Base-by-base conservation (phyloP, 1,284 basidiomycete genomes). In the Cutaneotrichosporon sp. region DNA sequence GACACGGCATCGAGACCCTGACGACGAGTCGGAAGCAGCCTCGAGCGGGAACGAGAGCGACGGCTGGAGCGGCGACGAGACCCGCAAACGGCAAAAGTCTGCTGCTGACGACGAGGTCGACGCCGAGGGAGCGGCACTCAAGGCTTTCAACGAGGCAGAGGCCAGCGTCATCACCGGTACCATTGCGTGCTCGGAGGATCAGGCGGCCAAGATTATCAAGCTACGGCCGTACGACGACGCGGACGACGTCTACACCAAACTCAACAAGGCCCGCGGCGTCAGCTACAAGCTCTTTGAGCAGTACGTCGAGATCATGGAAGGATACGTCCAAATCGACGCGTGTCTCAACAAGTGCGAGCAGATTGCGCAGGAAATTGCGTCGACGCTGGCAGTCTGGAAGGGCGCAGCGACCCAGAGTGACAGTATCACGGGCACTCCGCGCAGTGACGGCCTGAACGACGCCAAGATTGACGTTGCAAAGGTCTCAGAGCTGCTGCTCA, bases 281-380 rank as follows among this genome's bases (percentile, higher is more conserved):
- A 92, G 90, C 54, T 82, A 87, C 54, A 84, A 87, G 54, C 80
- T 98, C 68, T 91, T 97, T 69, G 88, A 93, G 64, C 89, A 94
- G 60, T 93, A 89, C 69, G 83, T 84, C 49, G 82, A 85, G 48
- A 88, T 97, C 62, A 88, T 97, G 75, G 80, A 85, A 59, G 91
- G 91, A 2, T 98, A 97, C 68, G 84, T 85, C 17, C 83, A 86
- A 52, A 93, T 98, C 51, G 96, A 99, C 73, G 81, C 80, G 58
- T 86, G 97, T 59, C 81, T 99, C 14, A 84, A 84, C 67, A 83
- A 86, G 55, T 97, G 94, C 73, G 93, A 97, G 72, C 76, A 78
- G 44, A 90, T 93, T 63, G 94, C 93, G 13, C 62, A 68, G 20
- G 75, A 80, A 22, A 68, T 76, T 26, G 61, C 81, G 4, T 77